Conservation (phyloP, 2,329 filamentous ascomycete species). For the Penicillium sp. region DNA sequence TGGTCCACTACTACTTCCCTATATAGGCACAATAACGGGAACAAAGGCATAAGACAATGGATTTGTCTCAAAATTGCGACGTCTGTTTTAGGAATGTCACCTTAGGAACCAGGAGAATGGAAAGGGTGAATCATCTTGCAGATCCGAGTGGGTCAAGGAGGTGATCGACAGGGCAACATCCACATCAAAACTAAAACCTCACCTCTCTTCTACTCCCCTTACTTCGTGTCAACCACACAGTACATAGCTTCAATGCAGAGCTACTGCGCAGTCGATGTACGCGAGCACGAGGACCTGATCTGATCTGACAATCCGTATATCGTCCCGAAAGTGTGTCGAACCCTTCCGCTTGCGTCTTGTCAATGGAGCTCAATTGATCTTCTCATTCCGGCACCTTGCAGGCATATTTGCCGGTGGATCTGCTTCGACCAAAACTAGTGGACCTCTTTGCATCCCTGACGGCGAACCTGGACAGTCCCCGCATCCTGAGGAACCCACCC, state of each 20-base stretch:
- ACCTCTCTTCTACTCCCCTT: constrained; percentile 9
- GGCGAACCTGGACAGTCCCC: constrained; percentile 10
- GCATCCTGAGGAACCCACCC: constrained; percentile 15
- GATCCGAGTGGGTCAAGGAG: background rate
- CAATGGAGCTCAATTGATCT: background rate
- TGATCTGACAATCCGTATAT: background rate
- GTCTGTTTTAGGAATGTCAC: background rate
- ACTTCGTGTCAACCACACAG: constrained; percentile 7
- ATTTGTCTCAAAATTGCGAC: background rate
- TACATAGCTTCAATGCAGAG: background rate
- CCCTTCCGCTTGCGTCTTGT: constrained; percentile 13
- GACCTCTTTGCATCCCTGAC: constrained; percentile 19
- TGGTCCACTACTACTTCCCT: background rate
- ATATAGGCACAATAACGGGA: background rate
- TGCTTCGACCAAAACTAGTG: constrained; percentile 8
- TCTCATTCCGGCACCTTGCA: constrained; percentile 20
- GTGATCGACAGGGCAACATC: constrained; percentile 17
- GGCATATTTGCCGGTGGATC: constrained; percentile 12
- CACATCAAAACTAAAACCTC: constrained; percentile 6
- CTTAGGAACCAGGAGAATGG: background rate
- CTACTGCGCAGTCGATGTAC: background rate
- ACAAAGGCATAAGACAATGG: background rate
- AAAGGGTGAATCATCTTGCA: background rate
- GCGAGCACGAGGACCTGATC: background rate
- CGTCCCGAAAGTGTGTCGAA: background rate